Percentiles rank a stretch among this genome's conserved stretches.
Evolutionary conservation across 2,329 filamentous ascomycete species (phyloP).

Genomic region (Venturia effusa): DNA sequence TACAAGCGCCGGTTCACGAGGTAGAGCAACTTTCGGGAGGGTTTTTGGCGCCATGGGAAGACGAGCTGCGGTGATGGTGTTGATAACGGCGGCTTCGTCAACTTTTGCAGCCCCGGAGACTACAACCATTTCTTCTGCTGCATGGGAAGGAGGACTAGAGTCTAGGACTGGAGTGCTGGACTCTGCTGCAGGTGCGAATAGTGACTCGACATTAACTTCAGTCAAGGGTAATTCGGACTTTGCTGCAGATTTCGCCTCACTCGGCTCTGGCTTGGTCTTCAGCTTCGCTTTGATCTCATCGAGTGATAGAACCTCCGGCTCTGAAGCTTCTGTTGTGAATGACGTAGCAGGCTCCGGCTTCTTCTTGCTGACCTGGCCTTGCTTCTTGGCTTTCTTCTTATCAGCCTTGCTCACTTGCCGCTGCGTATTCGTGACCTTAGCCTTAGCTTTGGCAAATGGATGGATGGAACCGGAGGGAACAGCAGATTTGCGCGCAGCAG

Average conservation of each 20-base stretch:
- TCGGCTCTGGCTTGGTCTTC: neutral
- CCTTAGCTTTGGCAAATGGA: neutral
- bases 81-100: neutral
- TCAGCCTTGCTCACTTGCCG: conserved; percentile 4
- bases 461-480: neutral
- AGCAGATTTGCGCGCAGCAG: neutral
- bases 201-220: neutral
- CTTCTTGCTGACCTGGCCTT: conserved; percentile 1
- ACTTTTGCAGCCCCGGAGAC: neutral
- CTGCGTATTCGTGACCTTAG: neutral
- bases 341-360: neutral
- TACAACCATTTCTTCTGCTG: neutral
- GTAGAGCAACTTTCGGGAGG: neutral
- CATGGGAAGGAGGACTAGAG: neutral
- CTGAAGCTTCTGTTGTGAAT: neutral
- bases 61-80: neutral
- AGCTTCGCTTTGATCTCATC: conserved; percentile 2
- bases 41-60: neutral
- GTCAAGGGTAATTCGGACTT: neutral
- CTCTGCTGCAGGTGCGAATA: neutral
- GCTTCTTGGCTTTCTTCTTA: conserved; percentile 6
- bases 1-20: neutral
- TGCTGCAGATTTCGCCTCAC: neutral
- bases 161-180: neutral
- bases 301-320: conserved; percentile 5